Base-by-base conservation (phyloP, 768 basidiomycete species). In the Rhodotorula taiwanensis region DNA sequence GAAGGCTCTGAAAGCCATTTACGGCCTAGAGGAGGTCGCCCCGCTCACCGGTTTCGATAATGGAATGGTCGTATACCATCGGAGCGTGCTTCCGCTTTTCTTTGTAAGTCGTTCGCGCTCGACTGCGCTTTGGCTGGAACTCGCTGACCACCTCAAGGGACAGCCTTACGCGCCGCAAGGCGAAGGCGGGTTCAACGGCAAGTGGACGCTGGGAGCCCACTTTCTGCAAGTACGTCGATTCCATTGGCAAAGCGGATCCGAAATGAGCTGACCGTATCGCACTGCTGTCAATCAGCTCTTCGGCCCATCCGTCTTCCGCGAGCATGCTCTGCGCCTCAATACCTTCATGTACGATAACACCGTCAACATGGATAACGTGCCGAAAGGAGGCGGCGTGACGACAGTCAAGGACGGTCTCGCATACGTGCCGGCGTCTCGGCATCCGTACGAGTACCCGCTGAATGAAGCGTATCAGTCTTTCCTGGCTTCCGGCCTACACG, bases 311-410 rank as follows among this genome's bases (percentile, higher is more conserved):
- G 34, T 51, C 31, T 51, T 51, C 31, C 31, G 50, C 50, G 50
- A 51, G 31, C 50, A 51, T n/a, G 50, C 50, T 3, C 16, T 51
- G 15, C 50, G 50, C 8, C 50, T 51, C 50, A 51, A 51, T 31
- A 51, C 30, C 30, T 28, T 51, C 3, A 25, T 28, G 18, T 51
- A 51, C 50, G 33, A 51, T 31, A 51, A 51, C 50, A 51, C 50
- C 30, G 50, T 51, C 50, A 51, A 51, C 31, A 51, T 51, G 50
- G 50, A 51, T 28, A 51, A 51, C 31, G 30, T 51, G 18, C 50
- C 50, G 25, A 34, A 31, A 11, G 50, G 50, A 28, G 16, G 30
- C 20, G 50, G 50, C 31, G 30, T 18, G 28, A 51, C 50, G 3
- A 20, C 21, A 6, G 30, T 51, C 50, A 31, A 34, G 18, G 34